Percentiles rank a stretch among this genome's conserved stretches.
Evolutionary conservation across 164 flowering plant species (phyloP).

Genomic region (Litsea cubeba): DNA sequence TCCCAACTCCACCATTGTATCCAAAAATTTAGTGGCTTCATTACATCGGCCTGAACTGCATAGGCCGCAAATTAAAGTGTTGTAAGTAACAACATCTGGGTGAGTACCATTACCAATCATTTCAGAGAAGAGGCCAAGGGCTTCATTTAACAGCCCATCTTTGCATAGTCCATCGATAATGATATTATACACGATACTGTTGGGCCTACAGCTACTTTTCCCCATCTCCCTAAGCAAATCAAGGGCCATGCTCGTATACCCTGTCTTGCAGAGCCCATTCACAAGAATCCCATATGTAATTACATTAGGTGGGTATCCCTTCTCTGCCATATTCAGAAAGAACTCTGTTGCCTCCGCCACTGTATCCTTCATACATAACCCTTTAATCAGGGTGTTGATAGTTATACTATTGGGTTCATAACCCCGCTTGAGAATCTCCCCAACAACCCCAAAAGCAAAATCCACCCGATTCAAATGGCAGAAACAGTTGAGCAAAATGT

Average conservation of each 20-base stretch:
- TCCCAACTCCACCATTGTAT: conserved; percentile 6
- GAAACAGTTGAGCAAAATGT: conserved; percentile 13
- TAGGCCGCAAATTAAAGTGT: conserved; percentile 5
- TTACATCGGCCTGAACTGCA: conserved; percentile 6
- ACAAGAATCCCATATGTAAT: conserved; percentile 12
- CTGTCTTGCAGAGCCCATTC: conserved; percentile 12
- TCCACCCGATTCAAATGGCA: conserved; percentile 9
- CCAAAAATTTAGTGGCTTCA: conserved; percentile 5
- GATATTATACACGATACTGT: neutral
- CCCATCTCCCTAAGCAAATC: conserved; percentile 10
- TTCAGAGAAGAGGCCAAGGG: neutral
- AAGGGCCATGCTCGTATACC: conserved; percentile 7
- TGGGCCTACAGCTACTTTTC: neutral
- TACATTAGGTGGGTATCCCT: neutral
- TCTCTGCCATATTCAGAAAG: conserved; percentile 10
- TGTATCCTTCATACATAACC: conserved; percentile 7
- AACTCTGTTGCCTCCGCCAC: conserved; percentile 1
- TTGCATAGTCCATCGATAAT: conserved; percentile 1
- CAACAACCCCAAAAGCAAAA: conserved; percentile 12
- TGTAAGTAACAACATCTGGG: conserved; percentile 11
- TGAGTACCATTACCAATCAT: conserved; percentile 1
- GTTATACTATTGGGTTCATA: neutral
- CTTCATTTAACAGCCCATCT: neutral
- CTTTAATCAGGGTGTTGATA: conserved; percentile 16
- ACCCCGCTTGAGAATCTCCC: conserved; percentile 18